Percentiles rank a stretch among this genome's conserved stretches.
Conservation (phyloP, 2,329 filamentous ascomycete species). For the Septoria linicola region DNA sequence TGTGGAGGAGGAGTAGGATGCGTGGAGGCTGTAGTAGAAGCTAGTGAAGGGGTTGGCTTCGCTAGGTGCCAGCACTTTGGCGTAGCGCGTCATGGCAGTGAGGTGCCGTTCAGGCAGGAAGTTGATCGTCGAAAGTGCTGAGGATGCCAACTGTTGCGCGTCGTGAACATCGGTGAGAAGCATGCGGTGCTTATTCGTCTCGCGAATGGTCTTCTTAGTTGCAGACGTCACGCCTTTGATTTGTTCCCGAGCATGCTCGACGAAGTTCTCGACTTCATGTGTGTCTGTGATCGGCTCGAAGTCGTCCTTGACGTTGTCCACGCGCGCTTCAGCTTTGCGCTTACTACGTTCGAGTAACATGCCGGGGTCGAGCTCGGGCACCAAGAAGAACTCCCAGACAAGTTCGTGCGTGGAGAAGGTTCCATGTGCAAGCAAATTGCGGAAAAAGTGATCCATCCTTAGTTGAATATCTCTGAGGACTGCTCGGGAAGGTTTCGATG, state of each 20-base stretch:
- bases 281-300: slow-evolving; percentile 72
- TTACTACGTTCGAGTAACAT: slow-evolving; percentile 87
- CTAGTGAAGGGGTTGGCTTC: slow-evolving; percentile 71
- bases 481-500: slow-evolving; percentile 84
- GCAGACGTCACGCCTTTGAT: slow-evolving; percentile 81
- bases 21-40: slow-evolving; percentile 74
- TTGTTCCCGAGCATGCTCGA: slow-evolving; percentile 85
- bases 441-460: slow-evolving; percentile 82
- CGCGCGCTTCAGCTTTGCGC: slow-evolving; percentile 78
- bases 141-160: slow-evolving; percentile 56
- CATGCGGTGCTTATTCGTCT: slow-evolving; percentile 71
- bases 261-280: slow-evolving; percentile 87
- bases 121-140: slow-evolving; percentile 54
- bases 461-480: slow-evolving; percentile 85
- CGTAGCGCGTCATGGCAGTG: slow-evolving; percentile 70
- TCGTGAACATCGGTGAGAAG: slow-evolving; percentile 67
- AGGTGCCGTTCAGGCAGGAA: slow-evolving; percentile 70
- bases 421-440: slow-evolving; percentile 79
- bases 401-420: slow-evolving; percentile 96
- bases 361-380: slow-evolving; percentile 85
- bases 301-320: slow-evolving; percentile 85
- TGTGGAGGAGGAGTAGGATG: slow-evolving; percentile 78
- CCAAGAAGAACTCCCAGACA: slow-evolving; percentile 98
- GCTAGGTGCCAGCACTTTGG: slow-evolving; percentile 61
- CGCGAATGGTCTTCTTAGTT: slow-evolving; percentile 76